Evolutionary conservation across 306 rosid genomes (phyloP), one percentile per base, ranked within the genome.

Genomic region (Neltuma alba): DNA sequence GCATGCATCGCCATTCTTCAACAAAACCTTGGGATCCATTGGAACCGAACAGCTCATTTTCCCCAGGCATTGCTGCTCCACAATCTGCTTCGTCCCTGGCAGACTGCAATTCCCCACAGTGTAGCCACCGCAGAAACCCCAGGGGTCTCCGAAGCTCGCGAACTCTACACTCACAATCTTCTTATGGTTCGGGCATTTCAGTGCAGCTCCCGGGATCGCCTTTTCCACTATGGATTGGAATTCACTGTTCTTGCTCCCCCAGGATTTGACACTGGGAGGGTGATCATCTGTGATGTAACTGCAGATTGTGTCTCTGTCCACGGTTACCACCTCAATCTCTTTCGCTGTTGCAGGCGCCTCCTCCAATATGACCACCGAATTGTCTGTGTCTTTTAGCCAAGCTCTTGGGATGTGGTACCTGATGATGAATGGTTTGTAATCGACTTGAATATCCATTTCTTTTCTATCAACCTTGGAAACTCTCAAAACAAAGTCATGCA

Each of bases 341-440:
- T 83, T 77, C 0, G 94, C 96, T 57, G 34, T 66, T 52, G 63
- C 78, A 37, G 2, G 3, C 77, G 88, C 88, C 80, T 96, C 98
- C 88, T 96, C 99, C 28, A 93, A 84, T 38, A 96, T n/a, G 20
- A 96, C 93, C 11, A 96, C 85, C 44, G 89, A 67, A 77, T 96
- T 96, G 21, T 88, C 77, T 28, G 42, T 38, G 54, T 83, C 74
- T 73, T 89, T 87, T 1, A 93, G 76, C 88, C 4, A 90, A 25
- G 85, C 6, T 89, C 98, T 91, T 67, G 98, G 97, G 74, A 93
- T 91, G 82, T 93, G 97, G 82, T 96, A 96, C 83, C 98, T 94
- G 81, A 64, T 72, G 6, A 77, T 15, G n/a, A 33, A 25, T 1
- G 42, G 20, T 25, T 21, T 50, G 4, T 20, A 34, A 37, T 0